These are phyloP conservation scores for Flaveria bidentis DNA, from an alignment of 129 eudicot genomes.

Conservation along the genomic window DNA sequence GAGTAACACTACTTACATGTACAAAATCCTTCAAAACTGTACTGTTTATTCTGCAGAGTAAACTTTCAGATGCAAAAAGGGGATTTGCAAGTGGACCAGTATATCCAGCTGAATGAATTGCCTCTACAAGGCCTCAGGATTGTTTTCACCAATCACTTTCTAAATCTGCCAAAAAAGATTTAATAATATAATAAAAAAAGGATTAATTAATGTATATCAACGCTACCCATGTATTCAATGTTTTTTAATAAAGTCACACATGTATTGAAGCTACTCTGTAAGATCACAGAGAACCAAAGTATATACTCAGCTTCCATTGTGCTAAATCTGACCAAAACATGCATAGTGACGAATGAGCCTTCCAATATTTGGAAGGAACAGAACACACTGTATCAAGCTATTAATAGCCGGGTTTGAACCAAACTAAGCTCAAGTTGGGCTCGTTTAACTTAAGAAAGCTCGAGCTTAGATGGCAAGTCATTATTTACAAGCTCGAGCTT, in stretches of 20 bases:
- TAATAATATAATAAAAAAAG: neutral
- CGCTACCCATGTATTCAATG: too few species aligned
- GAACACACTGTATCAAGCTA: too few species aligned
- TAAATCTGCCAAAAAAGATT: conserved; percentile 42
- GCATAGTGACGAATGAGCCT: too few species aligned
- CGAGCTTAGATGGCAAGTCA: neutral
- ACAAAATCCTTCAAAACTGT: conserved; percentile 67
- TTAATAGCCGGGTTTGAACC: too few species aligned
- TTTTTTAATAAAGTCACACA: too few species aligned
- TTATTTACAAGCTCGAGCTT: neutral
- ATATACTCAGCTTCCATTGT: too few species aligned
- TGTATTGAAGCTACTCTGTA: too few species aligned
- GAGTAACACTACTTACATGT: conserved; percentile 51
- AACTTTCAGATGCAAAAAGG: conserved; percentile 68
- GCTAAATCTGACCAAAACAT: too few species aligned
- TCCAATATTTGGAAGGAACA: too few species aligned
- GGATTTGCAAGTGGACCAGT: conserved; percentile 69
- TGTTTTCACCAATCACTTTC: conserved; percentile 72
- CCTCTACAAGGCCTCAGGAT: conserved; percentile 78
- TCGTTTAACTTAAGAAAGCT: neutral
- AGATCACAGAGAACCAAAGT: too few species aligned
- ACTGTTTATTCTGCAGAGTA: conserved; percentile 51
- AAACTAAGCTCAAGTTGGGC: neutral
- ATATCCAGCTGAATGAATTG: conserved; percentile 86
- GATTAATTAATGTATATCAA: too few species aligned